Evolutionary conservation across 169 alveolate genomes (phyloP), one percentile per base, ranked within the genome.

Genomic region (Plasmodium reichenowi): DNA sequence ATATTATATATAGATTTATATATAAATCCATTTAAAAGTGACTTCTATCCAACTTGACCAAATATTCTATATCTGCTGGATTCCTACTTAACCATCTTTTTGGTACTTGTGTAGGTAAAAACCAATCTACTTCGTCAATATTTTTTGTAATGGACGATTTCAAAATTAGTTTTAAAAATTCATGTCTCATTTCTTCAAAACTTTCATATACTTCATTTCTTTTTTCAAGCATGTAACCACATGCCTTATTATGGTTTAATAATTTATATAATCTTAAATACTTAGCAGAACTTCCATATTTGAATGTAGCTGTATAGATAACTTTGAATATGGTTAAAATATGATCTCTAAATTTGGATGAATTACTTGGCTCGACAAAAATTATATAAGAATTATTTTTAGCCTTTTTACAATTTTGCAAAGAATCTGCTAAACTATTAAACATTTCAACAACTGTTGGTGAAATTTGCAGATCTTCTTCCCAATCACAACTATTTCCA

Each of bases 381-480:
- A 78, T 78, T 43, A 78, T 78, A 3, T 24, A 60, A 10, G 76
- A 83, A 72, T 66, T 29, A 54, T 24, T 70, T 80, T 54, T 63
- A 13, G 45, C 68, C 56, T 10, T 62, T 60, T 38, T 70, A 52
- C 71, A 66, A 15, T 72, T 91, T 17, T 88, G 93, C 56, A 94
- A 68, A 0, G 96, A 93, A 17, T 54, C 85, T 22, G 95, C 58
- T 43, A 94, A 70, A 20, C 94, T 75, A 88, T 94, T 92, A 74
- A 94, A 94, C 96, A 92, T 94, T 3, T 75, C 93, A 20, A 94
- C 95, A 26, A 94, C 94, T 5, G 93, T 73, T 20, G 93, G 94
- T 10, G 96, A 76, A 50, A 94, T 92, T n/a, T 94, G 80, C 1
- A 94, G 93, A 26, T 94, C 93, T 20, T 68, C 91, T 54, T 88